Evolutionary conservation across 352 stramenopile genomes (phyloP).

Genomic region (Lagenidium giganteum): DNA sequence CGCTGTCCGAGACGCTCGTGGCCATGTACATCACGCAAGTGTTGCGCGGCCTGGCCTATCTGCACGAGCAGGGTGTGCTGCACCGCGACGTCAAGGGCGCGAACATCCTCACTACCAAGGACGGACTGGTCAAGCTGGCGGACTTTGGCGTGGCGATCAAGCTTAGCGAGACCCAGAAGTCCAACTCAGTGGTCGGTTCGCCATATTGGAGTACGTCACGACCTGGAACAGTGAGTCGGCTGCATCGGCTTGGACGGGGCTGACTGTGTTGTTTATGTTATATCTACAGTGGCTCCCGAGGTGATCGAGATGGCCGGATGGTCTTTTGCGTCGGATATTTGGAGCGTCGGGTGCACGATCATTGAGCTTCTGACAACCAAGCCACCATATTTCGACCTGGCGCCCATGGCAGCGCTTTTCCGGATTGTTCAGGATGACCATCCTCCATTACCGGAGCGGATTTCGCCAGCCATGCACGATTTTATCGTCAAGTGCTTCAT

Average conservation of each 20-base stretch:
- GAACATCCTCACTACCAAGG: conserved; percentile 92
- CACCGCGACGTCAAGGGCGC: conserved; percentile 92
- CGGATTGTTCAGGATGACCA: conserved; percentile 93
- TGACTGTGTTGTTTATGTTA: conserved; percentile 2
- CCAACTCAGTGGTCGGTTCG: conserved; percentile 89
- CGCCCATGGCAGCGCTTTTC: conserved; percentile 88
- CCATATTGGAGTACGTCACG: conserved; percentile 90
- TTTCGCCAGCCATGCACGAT: conserved; percentile 85
- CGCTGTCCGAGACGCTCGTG: conserved; percentile 87
- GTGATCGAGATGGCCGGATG: conserved; percentile 94
- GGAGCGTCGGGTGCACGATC: conserved; percentile 93
- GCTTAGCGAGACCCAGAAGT: conserved; percentile 83
- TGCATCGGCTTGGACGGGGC: too few species aligned
- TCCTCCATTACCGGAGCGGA: conserved; percentile 84
- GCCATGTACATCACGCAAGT: conserved; percentile 93
- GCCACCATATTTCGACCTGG: conserved; percentile 91
- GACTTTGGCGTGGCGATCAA: conserved; percentile 92
- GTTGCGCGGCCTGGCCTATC: conserved; percentile 83
- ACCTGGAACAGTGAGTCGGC: neutral
- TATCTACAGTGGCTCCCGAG: conserved; percentile 87
- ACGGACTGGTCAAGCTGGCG: conserved; percentile 88
- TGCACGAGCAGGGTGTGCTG: conserved; percentile 90
- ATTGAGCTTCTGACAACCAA: conserved; percentile 92
- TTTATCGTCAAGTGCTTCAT: conserved; percentile 93
- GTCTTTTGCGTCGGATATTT: conserved; percentile 92